Evolutionary conservation across 192 early-diverging fungal genomes (phyloP).

Genomic region (Backusella liffmaniae): DNA sequence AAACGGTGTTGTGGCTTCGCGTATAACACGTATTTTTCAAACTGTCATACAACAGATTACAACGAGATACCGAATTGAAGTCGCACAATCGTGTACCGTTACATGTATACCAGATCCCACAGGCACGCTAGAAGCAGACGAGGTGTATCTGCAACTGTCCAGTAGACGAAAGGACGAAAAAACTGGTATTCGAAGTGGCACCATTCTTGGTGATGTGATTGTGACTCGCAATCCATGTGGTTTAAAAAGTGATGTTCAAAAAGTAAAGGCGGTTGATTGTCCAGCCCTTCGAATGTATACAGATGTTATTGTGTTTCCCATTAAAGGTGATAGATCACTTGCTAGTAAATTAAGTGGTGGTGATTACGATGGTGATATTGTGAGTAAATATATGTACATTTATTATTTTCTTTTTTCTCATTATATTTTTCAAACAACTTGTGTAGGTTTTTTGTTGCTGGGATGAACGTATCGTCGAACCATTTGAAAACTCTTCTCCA

Average conservation of each 20-base stretch:
- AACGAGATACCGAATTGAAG: conserved; percentile 28
- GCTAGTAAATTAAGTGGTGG: conserved; percentile 76
- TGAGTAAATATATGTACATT: conserved; percentile 11
- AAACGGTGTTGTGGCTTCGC: conserved; percentile 27
- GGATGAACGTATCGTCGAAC: conserved; percentile 34
- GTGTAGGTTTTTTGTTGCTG: conserved; percentile 40
- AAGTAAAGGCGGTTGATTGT: conserved; percentile 56
- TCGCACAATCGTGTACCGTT: conserved; percentile 25
- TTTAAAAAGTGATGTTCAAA: conserved; percentile 59
- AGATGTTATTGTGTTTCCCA: conserved; percentile 75
- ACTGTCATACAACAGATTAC: conserved; percentile 3
- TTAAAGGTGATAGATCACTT: conserved; percentile 60
- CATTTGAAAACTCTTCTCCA: conserved; percentile 15
- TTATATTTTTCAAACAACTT: neutral
- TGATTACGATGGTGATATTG: conserved; percentile 77
- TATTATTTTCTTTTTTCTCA: too few species aligned
- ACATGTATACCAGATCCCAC: conserved; percentile 40
- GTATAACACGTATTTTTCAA: conserved; percentile 20
- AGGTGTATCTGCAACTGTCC: conserved; percentile 35
- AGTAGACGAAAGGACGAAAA: conserved; percentile 26
- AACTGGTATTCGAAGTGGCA: conserved; percentile 21
- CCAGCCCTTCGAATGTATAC: conserved; percentile 42
- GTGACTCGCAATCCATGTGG: conserved; percentile 61
- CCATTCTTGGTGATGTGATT: conserved; percentile 36
- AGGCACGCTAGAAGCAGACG: conserved; percentile 11